Evolutionary conservation across 768 basidiomycete genomes (phyloP), one percentile per base, ranked within the genome.

Genomic region (Albatrellus ellisii): DNA sequence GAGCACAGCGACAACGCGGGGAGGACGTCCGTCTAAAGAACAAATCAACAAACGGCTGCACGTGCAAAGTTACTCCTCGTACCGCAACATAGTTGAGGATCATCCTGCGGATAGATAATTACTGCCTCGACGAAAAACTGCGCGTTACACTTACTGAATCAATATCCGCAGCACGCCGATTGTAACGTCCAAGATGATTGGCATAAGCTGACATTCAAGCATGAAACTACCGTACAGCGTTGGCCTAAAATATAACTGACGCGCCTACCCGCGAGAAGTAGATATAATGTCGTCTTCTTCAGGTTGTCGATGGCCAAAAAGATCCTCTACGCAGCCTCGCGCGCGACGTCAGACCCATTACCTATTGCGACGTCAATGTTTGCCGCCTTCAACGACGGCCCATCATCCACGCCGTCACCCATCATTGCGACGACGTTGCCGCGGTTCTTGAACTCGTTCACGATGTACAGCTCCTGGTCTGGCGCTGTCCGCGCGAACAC

Each of bases 241-340:
- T 20, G 26, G 15, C 12, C 9, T 18, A 26, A 26, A 41, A 18
- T 25, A n/a, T 8, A 17, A 18, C 22, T 56, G n/a, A 52, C 57
- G 52, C 58, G 73, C 58, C 64, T 62, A 52, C 70, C 69, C 31
- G 68, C 70, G 6, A 68, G 68, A 31, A 72, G 55, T 11, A 72
- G 57, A 41, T 72, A 70, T n/a, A 73, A 46, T 4, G 68, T 65
- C 12, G 68, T 59, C 61, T 77, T 72, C 62, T 72, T 68, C 26
- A 80, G 60, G 49, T 80, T 80, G 52, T 78, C 76, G 50, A 72
- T 79, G n/a, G 73, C 72, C 37, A 77, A 64, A 12, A 83, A 63
- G 12, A 81, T 68, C 41, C 80, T 66, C 50, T 78, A 76, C 5
- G 76, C 68, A 4, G 77, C 76, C 58, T 72, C 74, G 48, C 61